These are phyloP conservation scores for Oidium heveae DNA, from an alignment of 2,329 filamentous ascomycete genomes.

Conservation along the genomic window DNA sequence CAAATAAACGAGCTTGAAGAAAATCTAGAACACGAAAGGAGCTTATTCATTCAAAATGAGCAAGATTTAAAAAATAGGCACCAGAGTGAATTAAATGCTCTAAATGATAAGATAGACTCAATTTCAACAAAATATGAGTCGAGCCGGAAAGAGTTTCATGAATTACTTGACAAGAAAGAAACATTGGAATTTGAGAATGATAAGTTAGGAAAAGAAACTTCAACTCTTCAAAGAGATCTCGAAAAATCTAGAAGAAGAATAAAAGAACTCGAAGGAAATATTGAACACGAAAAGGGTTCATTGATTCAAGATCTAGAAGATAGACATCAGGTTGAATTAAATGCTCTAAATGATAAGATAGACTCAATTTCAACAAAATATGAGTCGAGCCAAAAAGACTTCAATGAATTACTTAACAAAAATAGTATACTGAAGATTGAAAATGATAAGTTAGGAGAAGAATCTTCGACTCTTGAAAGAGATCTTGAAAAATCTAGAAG, in stretches of 20 bases:
- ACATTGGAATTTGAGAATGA: constrained; percentile 31
- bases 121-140: constrained; percentile 20
- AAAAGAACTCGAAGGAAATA: constrained; percentile 21
- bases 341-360: constrained; percentile 24
- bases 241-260: constrained; percentile 19
- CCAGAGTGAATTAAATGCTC: constrained; percentile 25
- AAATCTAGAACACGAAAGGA: constrained; percentile 20
- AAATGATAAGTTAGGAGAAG: constrained; percentile 38
- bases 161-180: constrained; percentile 38
- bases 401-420: constrained; percentile 33
- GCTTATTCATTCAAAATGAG: constrained; percentile 24
- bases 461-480: constrained; percentile 39
- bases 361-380: constrained; percentile 15
- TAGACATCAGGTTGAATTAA: constrained; percentile 28
- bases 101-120: constrained; percentile 23
- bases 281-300: constrained; percentile 18
- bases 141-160: constrained; percentile 31
- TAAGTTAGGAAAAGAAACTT: constrained; percentile 31
- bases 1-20: constrained; percentile 22
- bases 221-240: constrained; percentile 22
- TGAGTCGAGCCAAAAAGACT: constrained; percentile 30
- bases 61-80: constrained; percentile 30
- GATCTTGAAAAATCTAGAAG: constrained; percentile 27
- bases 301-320: constrained; percentile 24
- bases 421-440: constrained; percentile 44